These are phyloP conservation scores for Trichoderma gamsii DNA, from an alignment of 495 filamentous ascomycete species.

Conservation along the genomic window DNA sequence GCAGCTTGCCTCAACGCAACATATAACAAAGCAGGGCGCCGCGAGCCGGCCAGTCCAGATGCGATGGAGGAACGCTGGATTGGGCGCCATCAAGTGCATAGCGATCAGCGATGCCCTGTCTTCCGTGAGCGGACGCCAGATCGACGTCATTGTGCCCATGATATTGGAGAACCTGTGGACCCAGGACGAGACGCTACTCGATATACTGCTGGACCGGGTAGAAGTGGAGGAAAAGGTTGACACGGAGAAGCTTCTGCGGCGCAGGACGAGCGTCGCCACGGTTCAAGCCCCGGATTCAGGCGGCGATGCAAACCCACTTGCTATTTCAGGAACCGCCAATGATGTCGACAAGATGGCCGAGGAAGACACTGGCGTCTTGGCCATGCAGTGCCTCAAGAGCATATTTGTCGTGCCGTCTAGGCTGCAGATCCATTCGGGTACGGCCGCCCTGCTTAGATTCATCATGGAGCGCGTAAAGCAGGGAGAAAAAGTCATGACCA, in stretches of 20 bases:
- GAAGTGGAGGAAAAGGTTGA: conserved; percentile 60
- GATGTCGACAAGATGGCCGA: conserved; percentile 83
- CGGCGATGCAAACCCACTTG: conserved; percentile 59
- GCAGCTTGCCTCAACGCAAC: conserved; percentile 59
- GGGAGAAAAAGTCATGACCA: conserved; percentile 37
- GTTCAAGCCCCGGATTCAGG: conserved; percentile 62
- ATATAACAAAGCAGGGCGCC: conserved; percentile 38
- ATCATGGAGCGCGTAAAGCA: conserved; percentile 53
- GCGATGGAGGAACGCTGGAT: conserved; percentile 73
- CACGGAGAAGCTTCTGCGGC: conserved; percentile 49
- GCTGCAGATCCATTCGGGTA: conserved; percentile 68
- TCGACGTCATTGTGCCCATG: conserved; percentile 70
- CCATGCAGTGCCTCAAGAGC: conserved; percentile 72
- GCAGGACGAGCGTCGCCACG: conserved; percentile 72
- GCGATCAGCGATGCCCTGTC: conserved; percentile 71
- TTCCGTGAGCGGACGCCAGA: conserved; percentile 64
- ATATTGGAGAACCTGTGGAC: conserved; percentile 81
- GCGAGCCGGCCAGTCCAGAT: conserved; percentile 68
- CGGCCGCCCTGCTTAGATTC: conserved; percentile 62
- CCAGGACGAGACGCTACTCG: conserved; percentile 61
- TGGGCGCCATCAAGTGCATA: conserved; percentile 72
- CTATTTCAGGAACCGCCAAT: conserved; percentile 65
- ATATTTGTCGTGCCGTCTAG: conserved; percentile 73
- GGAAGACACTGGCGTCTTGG: conserved; percentile 75
- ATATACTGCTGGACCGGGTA: conserved; percentile 53